These are phyloP conservation scores for Pouteria glomerata DNA, from an alignment of 148 eudicot genomes.

Conservation along the genomic window DNA sequence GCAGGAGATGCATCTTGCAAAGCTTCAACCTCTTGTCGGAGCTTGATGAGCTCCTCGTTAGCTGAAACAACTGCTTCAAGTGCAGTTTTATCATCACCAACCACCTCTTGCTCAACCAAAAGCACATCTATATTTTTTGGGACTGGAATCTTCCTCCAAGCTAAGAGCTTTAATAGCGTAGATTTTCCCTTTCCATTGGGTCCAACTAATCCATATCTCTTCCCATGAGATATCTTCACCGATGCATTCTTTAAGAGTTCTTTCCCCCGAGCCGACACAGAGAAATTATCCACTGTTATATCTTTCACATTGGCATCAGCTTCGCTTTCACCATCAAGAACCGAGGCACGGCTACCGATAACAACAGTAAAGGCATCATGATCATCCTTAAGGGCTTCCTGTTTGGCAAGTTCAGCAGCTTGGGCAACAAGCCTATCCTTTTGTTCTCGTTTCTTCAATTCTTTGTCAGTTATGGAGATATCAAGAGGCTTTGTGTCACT, in stretches of 20 bases:
- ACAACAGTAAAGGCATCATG: conserved; percentile 51
- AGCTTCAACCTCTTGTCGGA: conserved; percentile 44
- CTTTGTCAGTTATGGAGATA: conserved; percentile 25
- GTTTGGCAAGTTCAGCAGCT: conserved; percentile 21
- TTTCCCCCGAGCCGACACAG: conserved; percentile 54
- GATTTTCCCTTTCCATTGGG: conserved; percentile 67
- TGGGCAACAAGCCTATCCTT: conserved; percentile 21
- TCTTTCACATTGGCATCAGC: conserved; percentile 56
- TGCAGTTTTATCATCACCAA: conserved; percentile 14
- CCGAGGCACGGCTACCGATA: conserved; percentile 39
- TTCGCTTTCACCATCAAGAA: conserved; percentile 46
- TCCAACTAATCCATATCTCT: conserved; percentile 60
- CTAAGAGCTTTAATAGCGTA: conserved; percentile 47
- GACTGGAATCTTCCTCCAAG: conserved; percentile 17
- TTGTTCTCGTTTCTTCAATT: conserved; percentile 29
- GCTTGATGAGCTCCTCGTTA: conserved; percentile 45
- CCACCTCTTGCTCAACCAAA: conserved; percentile 14
- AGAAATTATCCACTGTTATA: conserved; percentile 44
- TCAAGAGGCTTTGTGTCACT: conserved; percentile 20
- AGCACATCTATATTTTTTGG: conserved; percentile 15
- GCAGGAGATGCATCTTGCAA: conserved; percentile 36
- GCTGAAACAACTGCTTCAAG: conserved; percentile 34
- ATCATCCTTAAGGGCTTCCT: conserved; percentile 44
- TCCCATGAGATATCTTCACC: conserved; percentile 54
- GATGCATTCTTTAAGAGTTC: conserved; percentile 55